Evolutionary conservation across 2,329 filamentous ascomycete genomes (phyloP).

Genomic region (Pseudophaeomoniella oleicola): DNA sequence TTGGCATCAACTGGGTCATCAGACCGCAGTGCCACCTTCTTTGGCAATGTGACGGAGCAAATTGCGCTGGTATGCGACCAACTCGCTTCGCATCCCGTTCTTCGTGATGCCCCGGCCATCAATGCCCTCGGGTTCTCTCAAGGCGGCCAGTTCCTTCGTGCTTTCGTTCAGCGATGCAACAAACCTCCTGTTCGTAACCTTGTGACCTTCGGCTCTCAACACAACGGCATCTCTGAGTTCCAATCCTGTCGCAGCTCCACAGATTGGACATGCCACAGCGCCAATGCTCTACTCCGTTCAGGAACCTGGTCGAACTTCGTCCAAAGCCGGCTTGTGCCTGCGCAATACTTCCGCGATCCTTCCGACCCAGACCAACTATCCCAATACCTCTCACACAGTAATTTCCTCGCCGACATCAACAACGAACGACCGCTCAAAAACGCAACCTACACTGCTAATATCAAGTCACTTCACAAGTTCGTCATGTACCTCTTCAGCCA

Average conservation of each 20-base stretch:
- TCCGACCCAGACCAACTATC: conserved; percentile 50
- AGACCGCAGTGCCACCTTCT: conserved; percentile 75
- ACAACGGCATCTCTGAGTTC: conserved; percentile 83
- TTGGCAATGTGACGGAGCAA: conserved; percentile 77
- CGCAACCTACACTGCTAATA: conserved; percentile 52
- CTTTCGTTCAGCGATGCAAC: conserved; percentile 79
- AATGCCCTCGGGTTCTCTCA: conserved; percentile 93
- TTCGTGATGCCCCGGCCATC: conserved; percentile 66
- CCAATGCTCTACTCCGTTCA: conserved; percentile 60
- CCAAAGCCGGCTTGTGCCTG: conserved; percentile 70
- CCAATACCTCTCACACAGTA: conserved; percentile 63
- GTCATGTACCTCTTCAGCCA: conserved; percentile 84
- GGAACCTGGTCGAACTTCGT: conserved; percentile 71
- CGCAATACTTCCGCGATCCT: conserved; percentile 88
- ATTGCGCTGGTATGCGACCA: conserved; percentile 62
- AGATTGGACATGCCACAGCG: conserved; percentile 71
- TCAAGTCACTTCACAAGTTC: conserved; percentile 58
- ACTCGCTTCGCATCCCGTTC: conserved; percentile 60
- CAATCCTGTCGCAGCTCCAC: conserved; percentile 47
- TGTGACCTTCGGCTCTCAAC: conserved; percentile 79
- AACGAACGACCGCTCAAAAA: conserved; percentile 76
- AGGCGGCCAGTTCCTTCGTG: conserved; percentile 90
- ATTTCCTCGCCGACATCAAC: conserved; percentile 90
- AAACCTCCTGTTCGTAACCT: conserved; percentile 58
- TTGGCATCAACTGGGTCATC: conserved; percentile 46